phyloP scores from a whole-genome alignment of 176 grass and related monocot species.

The Carex littledalei region DNA sequence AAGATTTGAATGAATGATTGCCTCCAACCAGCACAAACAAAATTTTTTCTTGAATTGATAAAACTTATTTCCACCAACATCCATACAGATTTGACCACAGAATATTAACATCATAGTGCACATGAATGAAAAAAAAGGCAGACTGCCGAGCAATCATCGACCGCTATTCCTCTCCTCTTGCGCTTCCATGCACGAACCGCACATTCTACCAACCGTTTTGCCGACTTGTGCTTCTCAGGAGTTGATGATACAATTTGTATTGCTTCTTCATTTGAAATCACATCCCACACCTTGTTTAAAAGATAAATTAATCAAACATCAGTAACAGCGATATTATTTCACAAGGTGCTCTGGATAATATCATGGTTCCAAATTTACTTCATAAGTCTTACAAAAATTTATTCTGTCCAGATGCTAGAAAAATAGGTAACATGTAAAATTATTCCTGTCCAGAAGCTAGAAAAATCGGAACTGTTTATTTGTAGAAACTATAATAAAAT shows the following conservation, averaged over 20 bases:
- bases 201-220: constrained; percentile 66
- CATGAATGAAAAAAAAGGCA: constrained; percentile 77
- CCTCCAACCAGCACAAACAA: background rate
- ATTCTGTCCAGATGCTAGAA: background rate
- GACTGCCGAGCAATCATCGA: constrained; percentile 91
- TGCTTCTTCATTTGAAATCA: constrained; percentile 83
- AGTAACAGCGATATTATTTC: background rate
- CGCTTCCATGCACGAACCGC: constrained; percentile 56
- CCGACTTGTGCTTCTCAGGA: constrained; percentile 48
- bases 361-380: background rate
- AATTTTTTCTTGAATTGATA: background rate
- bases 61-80: constrained; percentile 13
- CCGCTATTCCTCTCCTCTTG: constrained; percentile 57
- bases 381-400: background rate
- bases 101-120: constrained; percentile 6
- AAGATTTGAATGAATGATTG: background rate
- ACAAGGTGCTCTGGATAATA: too few species aligned
- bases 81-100: background rate
- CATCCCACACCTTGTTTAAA: constrained; percentile 71
- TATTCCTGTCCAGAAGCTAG: background rate
- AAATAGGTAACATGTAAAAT: background rate
- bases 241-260: constrained; percentile 69
- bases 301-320: background rate
- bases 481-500: too few species aligned
- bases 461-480: too few species aligned